phyloP scores from a whole-genome alignment of 352 stramenopile species.

The Blastocystis sp. region DNA sequence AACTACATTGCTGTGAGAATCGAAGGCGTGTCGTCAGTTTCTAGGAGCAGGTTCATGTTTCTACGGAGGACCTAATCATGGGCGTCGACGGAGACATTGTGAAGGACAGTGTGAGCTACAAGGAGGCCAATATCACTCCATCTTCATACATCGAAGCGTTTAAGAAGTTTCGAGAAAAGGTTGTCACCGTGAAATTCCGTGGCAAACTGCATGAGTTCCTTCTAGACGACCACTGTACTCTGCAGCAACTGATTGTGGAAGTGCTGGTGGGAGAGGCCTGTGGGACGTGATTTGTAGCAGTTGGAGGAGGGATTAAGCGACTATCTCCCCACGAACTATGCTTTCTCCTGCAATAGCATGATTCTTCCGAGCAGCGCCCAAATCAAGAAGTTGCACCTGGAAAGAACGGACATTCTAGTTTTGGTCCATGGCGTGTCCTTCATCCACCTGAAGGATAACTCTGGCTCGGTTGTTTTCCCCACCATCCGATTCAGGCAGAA shows the following conservation, averaged over 20 bases:
- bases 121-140: conserved; percentile 6
- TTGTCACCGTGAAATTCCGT: conserved; percentile 7
- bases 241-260: background rate
- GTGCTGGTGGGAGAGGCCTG: background rate
- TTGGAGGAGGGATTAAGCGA: background rate
- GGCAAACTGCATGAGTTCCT: background rate
- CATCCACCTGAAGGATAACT: background rate
- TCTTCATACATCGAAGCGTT: background rate
- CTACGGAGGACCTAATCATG: background rate
- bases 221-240: background rate
- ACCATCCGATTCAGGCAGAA: background rate
- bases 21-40: too few relatives aligned
- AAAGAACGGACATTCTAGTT: background rate
- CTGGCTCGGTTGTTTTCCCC: background rate
- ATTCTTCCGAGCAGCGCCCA: background rate
- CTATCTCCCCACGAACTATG: background rate
- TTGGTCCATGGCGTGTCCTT: conserved; percentile 11
- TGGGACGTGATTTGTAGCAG: background rate
- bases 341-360: background rate
- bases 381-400: background rate
- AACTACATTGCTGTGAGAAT: background rate
- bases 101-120: background rate
- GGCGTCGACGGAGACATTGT: conserved; percentile 5
- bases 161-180: background rate
- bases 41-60: conserved; percentile 6